phyloP scores from a whole-genome alignment of 192 early-diverging fungal species.

The Phycomyces blakesleeanus region DNA sequence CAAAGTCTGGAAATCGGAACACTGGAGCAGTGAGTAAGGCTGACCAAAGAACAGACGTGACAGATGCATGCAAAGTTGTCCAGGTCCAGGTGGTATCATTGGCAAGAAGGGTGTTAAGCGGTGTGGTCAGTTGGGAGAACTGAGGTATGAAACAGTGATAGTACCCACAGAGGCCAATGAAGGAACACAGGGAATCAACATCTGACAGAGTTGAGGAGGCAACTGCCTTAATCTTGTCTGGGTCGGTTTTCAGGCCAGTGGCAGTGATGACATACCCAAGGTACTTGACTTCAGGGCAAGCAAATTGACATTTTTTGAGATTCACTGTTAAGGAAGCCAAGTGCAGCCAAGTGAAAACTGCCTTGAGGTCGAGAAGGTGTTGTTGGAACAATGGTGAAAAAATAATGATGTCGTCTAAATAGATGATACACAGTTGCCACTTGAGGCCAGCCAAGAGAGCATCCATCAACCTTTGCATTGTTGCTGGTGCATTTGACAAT shows the following conservation, averaged over 20 bases:
- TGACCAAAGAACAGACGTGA: background rate
- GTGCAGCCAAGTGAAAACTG: background rate
- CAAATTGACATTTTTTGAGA: background rate
- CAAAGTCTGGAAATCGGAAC: background rate
- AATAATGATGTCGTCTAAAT: constrained; percentile 40
- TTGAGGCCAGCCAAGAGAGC: constrained; percentile 46
- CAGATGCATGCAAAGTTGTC: background rate
- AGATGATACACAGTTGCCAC: constrained; percentile 25
- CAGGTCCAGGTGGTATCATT: background rate
- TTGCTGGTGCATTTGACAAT: constrained; percentile 52
- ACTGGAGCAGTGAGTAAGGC: background rate
- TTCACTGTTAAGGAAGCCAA: too few relatives aligned
- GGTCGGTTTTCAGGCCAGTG: too few relatives aligned
- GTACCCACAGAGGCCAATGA: background rate
- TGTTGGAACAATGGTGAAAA: constrained; percentile 25
- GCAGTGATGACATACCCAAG: too few relatives aligned
- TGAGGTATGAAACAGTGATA: background rate
- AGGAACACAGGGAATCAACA: background rate
- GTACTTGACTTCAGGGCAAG: background rate
- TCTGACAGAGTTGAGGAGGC: background rate
- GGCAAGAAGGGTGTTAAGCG: background rate
- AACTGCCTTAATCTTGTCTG: too few relatives aligned
- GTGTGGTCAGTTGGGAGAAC: background rate
- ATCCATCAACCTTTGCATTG: constrained; percentile 44
- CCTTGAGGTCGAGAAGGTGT: too few relatives aligned